Evolutionary conservation across 75 land plant species (phyloP), one percentile per base, ranked within the genome.

Genomic region (Isoetes taiwanensis): DNA sequence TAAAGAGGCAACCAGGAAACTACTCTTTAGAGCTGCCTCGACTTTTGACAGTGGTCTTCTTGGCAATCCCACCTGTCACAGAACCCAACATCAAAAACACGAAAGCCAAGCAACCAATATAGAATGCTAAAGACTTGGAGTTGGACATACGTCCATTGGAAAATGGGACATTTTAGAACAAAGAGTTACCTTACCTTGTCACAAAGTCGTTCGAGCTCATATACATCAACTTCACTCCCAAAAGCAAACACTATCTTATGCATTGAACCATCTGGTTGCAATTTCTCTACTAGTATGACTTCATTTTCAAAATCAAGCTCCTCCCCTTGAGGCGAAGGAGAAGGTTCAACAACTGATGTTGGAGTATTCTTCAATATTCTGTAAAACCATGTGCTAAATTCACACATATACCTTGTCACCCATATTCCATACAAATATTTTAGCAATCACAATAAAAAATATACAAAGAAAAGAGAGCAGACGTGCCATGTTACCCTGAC

Each of bases 31-130:
- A 41, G 97, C 94, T 37, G 87, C 78, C 60, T 80, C 80, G 30
- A 90, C 69, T 61, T 90, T 90, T 65, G 81, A 59, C 53, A 71
- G 62, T 40, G 97, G 88, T 53, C 97, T 90, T 61, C 80, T 71
- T 34, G 97, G 97, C 97, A 93, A 90, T 32, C 97, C 97, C 30
- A 90, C 97, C 97, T 90, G 68, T 63, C 34, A 25, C n/a, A 40
- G 39, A 6, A 19, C 38, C 32, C 52, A 37, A 52, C 41, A 67
- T 10, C 26, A 58, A n/a, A 19, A 12, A 48, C 52, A 48, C 4
- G 3, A 12, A 54, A 54, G 56, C 25, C 25, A 24, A 3, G 30
- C 56, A 3, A 43, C 8, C 19, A 3, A 12, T 5, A 19, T n/a
- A n/a, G n/a, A 43, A 5, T n/a, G n/a, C n/a, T n/a, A n/a, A n/a